Evolutionary conservation across 768 basidiomycete genomes (phyloP).

Genomic region (Auriscalpium orientale): DNA sequence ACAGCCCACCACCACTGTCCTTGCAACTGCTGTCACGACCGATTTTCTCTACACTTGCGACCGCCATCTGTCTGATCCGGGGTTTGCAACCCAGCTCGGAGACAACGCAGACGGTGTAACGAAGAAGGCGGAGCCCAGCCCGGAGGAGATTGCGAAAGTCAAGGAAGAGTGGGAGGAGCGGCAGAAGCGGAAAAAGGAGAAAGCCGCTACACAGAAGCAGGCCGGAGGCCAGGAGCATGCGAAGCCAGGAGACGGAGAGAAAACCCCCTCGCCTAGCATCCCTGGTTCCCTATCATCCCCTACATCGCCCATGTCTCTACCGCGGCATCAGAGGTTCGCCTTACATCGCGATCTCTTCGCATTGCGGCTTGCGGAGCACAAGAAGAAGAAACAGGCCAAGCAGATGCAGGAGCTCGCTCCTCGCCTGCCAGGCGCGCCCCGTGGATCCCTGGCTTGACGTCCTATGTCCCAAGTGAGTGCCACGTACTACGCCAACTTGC

Average conservation of each 20-base stretch:
- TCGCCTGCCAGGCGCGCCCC: constrained; percentile 50
- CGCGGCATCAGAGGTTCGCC: constrained; percentile 64
- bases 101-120: constrained; percentile 28
- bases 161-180: constrained; percentile 77
- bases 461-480: not conserved
- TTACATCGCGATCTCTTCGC: constrained; percentile 81
- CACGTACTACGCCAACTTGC: not conserved
- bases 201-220: constrained; percentile 34
- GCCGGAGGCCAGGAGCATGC: constrained; percentile 29
- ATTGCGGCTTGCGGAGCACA: constrained; percentile 73
- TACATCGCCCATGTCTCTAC: constrained; percentile 1
- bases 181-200: constrained; percentile 51
- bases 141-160: constrained; percentile 71
- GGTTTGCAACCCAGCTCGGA: constrained; percentile 55
- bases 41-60: constrained; percentile 87
- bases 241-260: constrained; percentile 22
- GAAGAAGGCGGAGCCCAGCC: constrained; percentile 35
- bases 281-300: constrained; percentile 21
- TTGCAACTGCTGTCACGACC: constrained; percentile 73
- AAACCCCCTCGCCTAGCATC: constrained; percentile 25
- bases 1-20: constrained; percentile 74
- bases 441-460: not conserved
- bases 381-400: constrained; percentile 55
- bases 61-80: constrained; percentile 70
- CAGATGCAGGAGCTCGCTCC: constrained; percentile 68